Evolutionary conservation across 495 filamentous ascomycete species (phyloP).

Genomic region (Talaromyces nanjingensis): DNA sequence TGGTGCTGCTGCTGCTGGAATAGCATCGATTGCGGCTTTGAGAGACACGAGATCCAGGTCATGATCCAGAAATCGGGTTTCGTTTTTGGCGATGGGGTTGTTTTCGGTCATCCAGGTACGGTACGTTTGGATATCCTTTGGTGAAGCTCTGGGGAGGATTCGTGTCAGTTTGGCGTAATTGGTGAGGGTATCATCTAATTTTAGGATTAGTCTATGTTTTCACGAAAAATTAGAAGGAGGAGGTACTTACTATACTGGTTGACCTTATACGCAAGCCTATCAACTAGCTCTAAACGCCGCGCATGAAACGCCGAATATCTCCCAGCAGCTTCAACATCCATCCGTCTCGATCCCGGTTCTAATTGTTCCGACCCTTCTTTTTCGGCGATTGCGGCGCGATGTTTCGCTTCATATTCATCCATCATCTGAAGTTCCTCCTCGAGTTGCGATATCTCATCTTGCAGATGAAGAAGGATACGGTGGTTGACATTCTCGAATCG

Average conservation of each 20-base stretch:
- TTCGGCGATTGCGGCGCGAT: constrained; percentile 44
- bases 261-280: constrained; percentile 64
- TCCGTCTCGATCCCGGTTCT: constrained; percentile 55
- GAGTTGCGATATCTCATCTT: constrained; percentile 77
- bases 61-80: constrained; percentile 62
- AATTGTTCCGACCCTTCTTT: constrained; percentile 39
- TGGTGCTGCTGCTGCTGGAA: constrained; percentile 18
- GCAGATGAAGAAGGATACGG: constrained; percentile 75
- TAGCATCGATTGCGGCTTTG: not conserved
- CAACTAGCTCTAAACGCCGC: constrained; percentile 62
- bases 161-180: constrained; percentile 58
- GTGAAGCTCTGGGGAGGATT: constrained; percentile 45
- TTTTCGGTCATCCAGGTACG: constrained; percentile 56
- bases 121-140: constrained; percentile 57
- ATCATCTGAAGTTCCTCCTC: constrained; percentile 67
- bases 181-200: constrained; percentile 60
- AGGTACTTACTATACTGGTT: constrained; percentile 71
- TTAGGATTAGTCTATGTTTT: not conserved
- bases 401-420: constrained; percentile 65
- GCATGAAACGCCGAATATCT: constrained; percentile 64
- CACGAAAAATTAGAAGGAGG: not conserved
- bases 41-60: constrained; percentile 59
- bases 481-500: constrained; percentile 82
- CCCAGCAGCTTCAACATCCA: constrained; percentile 48
- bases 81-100: constrained; percentile 55